A percentile compares a stretch with the other conserved stretches of the same genome.
Evolutionary conservation across 2,329 filamentous ascomycete species (phyloP).

Genomic region (Pestalotiopsis sp.): DNA sequence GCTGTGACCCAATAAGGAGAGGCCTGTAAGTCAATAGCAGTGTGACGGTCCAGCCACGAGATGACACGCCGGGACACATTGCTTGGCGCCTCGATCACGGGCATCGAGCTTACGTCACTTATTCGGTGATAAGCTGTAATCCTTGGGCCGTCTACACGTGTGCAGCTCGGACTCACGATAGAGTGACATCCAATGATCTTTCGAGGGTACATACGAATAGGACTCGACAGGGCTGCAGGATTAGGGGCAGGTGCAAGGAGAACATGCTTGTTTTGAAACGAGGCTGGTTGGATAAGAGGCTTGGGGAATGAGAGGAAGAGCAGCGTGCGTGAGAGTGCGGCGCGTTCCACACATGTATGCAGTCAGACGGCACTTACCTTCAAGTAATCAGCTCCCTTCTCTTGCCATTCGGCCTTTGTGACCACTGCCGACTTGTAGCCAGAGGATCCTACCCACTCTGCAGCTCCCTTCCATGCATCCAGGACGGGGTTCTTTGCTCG

Average conservation of each 20-base stretch:
- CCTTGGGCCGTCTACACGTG: background rate
- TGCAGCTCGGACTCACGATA: background rate
- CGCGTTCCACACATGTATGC: background rate
- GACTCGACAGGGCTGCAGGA: constrained; percentile 2
- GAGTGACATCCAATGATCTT: background rate
- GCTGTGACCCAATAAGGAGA: background rate
- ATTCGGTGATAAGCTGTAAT: background rate
- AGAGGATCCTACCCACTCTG: constrained; percentile 73
- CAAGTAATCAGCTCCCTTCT: constrained; percentile 93
- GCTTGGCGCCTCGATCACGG: background rate
- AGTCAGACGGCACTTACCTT: constrained; percentile 60
- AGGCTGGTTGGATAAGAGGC: background rate
- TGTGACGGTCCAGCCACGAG: background rate
- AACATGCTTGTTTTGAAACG: constrained; percentile 2
- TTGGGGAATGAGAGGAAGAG: constrained; percentile 1
- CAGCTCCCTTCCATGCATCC: constrained; percentile 94
- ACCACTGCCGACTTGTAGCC: constrained; percentile 69
- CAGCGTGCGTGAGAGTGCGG: background rate
- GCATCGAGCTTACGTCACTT: background rate
- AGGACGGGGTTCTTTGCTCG: constrained; percentile 75
- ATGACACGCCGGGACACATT: background rate
- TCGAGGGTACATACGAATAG: constrained; percentile 5
- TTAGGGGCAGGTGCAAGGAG: background rate
- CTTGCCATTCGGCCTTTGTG: constrained; percentile 79
- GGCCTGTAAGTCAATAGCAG: background rate